phyloP scores from a whole-genome alignment of 2,329 filamentous ascomycete species.

The Scedosporium minutisporum region DNA sequence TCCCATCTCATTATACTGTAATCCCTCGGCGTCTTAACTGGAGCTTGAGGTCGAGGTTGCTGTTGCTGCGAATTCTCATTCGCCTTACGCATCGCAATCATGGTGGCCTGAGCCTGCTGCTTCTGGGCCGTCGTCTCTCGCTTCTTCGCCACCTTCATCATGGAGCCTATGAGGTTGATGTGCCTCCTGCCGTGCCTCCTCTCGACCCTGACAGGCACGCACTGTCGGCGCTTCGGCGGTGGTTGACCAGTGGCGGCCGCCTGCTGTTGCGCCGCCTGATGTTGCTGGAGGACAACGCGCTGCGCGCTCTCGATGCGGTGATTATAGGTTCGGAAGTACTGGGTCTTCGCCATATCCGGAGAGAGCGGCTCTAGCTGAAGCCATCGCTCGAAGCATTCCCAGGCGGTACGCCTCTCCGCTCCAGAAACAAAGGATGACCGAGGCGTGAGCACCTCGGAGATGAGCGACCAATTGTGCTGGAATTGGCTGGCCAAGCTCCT shows the following conservation, averaged over 20 bases:
- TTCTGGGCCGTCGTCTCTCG: slow-evolving; percentile 78
- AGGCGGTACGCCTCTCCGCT: slow-evolving; percentile 81
- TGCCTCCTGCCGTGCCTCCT: slow-evolving; percentile 79
- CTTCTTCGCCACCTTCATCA: slow-evolving; percentile 93
- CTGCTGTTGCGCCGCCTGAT: slow-evolving; percentile 25
- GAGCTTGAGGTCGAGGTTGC: slow-evolving; percentile 25
- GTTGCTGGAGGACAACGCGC: slow-evolving; percentile 41
- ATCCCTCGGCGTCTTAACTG: slow-evolving; percentile 68
- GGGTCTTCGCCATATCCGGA: slow-evolving; percentile 86
- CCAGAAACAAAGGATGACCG: slow-evolving; percentile 74
- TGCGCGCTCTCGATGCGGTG: slow-evolving; percentile 51
- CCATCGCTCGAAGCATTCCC: slow-evolving; percentile 99
- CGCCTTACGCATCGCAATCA: slow-evolving; percentile 73
- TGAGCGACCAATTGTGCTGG: slow-evolving; percentile 95
- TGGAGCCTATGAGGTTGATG: slow-evolving; percentile 80
- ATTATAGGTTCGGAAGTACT: slow-evolving; percentile 76
- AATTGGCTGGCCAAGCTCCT: slow-evolving; percentile 79
- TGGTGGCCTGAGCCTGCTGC: slow-evolving; percentile 73
- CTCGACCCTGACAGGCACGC: slow-evolving; percentile 75
- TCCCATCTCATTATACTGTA: slow-evolving; percentile 87
- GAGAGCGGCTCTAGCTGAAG: slow-evolving; percentile 84
- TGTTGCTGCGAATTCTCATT: slow-evolving; percentile 47
- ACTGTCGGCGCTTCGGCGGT: slow-evolving; percentile 49
- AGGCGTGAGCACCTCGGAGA: slow-evolving; percentile 68
- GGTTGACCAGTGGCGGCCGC: slow-evolving; percentile 1